Conservation (phyloP, 257 asterid genomes). For the Solanum pimpinellifolium region DNA sequence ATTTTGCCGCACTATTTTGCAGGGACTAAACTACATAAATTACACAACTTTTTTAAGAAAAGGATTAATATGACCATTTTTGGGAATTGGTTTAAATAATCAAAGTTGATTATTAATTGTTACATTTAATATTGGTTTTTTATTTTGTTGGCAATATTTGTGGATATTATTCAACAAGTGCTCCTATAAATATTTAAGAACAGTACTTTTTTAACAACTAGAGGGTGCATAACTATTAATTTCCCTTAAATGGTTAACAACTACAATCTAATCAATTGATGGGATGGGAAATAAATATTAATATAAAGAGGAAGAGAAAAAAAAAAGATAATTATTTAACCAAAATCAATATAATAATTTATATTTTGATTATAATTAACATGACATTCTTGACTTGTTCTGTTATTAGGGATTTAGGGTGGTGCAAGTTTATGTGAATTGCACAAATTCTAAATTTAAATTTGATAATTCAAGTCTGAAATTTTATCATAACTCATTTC, state of each 20-base stretch:
- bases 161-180: background rate
- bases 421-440: too few relatives aligned
- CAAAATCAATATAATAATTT: background rate
- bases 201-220: background rate
- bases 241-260: background rate
- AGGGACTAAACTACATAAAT: background rate
- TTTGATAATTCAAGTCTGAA: background rate
- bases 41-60: background rate
- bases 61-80: background rate
- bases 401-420: background rate
- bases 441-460: background rate
- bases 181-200: background rate
- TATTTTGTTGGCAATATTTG: background rate
- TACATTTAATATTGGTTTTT: background rate
- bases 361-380: background rate
- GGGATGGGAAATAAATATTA: background rate
- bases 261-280: background rate
- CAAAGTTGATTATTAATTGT: background rate
- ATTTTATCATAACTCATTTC: background rate
- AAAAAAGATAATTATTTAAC: background rate
- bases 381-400: background rate
- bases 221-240: background rate
- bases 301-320: background rate
- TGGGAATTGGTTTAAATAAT: background rate
- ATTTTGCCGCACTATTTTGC: background rate